Evolutionary conservation across 1,284 basidiomycete genomes (phyloP).

Genomic region (Dichomitus squalens): DNA sequence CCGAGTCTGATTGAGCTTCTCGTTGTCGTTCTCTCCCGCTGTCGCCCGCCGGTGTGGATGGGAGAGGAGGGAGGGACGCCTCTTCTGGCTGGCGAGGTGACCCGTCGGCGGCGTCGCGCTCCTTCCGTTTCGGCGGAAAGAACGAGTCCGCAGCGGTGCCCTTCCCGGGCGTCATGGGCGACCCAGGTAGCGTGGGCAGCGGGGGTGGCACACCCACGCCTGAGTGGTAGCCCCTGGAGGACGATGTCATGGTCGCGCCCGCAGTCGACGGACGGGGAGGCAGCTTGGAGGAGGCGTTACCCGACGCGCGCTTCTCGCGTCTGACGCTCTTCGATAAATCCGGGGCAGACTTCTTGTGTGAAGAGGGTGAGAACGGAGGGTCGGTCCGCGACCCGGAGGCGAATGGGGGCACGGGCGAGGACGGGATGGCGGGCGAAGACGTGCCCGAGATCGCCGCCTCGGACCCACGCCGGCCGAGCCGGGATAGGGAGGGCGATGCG

Average conservation of each 20-base stretch:
- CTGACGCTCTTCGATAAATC: conserved; percentile 22
- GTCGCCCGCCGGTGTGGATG: not conserved
- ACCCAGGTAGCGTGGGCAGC: conserved; percentile 27
- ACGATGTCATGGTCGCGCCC: conserved; percentile 18
- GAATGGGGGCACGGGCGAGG: conserved; percentile 5
- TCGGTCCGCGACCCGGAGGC: conserved; percentile 9
- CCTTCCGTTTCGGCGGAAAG: not conserved
- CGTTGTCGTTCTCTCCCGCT: not conserved
- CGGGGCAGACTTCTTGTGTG: conserved; percentile 31
- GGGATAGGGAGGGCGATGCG: conserved; percentile 8
- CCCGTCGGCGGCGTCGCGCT: not conserved
- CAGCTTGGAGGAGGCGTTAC: conserved; percentile 4
- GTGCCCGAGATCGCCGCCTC: conserved; percentile 18
- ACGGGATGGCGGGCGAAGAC: conserved; percentile 7
- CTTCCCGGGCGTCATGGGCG: conserved; percentile 5
- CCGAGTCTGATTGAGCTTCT: not conserved
- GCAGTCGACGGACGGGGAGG: conserved; percentile 32
- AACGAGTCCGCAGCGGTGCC: not conserved
- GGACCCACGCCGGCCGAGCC: conserved; percentile 21
- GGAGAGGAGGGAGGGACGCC: not conserved
- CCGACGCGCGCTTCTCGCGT: conserved; percentile 16
- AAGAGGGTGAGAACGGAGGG: conserved; percentile 10
- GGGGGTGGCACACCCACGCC: conserved; percentile 17
- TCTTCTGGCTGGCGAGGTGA: not conserved
- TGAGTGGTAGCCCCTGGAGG: conserved; percentile 9